Conservation (phyloP, 345 rosid species). For the Arabidopsis arenosa region DNA sequence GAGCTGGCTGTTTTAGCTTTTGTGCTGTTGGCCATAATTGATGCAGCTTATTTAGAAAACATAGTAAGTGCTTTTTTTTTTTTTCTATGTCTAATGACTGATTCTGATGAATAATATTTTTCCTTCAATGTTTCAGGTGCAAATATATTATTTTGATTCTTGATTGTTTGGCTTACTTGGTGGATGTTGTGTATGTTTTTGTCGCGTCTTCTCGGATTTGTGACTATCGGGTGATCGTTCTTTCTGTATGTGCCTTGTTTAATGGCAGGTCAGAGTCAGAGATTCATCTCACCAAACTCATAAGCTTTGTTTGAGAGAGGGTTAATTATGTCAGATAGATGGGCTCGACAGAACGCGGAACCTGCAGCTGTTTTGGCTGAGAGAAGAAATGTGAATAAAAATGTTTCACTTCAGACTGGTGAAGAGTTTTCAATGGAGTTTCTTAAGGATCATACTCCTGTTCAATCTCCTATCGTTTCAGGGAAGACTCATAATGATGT, state of each 20-base stretch:
- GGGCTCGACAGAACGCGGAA: slow-evolving; percentile 45
- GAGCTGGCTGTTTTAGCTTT: slow-evolving; percentile 39
- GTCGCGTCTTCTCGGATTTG: background rate
- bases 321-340: slow-evolving; percentile 44
- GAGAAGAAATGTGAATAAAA: slow-evolving; percentile 47
- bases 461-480: slow-evolving; percentile 41
- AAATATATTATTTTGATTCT: background rate
- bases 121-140: slow-evolving; percentile 27
- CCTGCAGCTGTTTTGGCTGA: slow-evolving; percentile 33
- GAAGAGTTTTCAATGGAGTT: slow-evolving; percentile 73
- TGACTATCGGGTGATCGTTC: background rate
- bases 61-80: slow-evolving; percentile 6
- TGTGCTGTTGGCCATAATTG: slow-evolving; percentile 20
- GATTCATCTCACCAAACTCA: slow-evolving; percentile 16
- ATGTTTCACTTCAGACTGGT: slow-evolving; percentile 63
- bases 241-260: background rate
- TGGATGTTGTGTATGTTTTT: too few species aligned
- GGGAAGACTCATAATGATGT: slow-evolving; percentile 36
- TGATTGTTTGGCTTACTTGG: background rate
- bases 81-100: background rate
- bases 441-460: slow-evolving; percentile 53
- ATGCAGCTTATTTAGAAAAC: slow-evolving; percentile 6
- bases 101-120: background rate
- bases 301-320: slow-evolving; percentile 43
- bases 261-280: slow-evolving; percentile 32